A percentile compares a stretch with the other conserved stretches of the same genome.
Evolutionary conservation across 192 early-diverging fungal genomes (phyloP).

Genomic region (Allomyces macrogynus): DNA sequence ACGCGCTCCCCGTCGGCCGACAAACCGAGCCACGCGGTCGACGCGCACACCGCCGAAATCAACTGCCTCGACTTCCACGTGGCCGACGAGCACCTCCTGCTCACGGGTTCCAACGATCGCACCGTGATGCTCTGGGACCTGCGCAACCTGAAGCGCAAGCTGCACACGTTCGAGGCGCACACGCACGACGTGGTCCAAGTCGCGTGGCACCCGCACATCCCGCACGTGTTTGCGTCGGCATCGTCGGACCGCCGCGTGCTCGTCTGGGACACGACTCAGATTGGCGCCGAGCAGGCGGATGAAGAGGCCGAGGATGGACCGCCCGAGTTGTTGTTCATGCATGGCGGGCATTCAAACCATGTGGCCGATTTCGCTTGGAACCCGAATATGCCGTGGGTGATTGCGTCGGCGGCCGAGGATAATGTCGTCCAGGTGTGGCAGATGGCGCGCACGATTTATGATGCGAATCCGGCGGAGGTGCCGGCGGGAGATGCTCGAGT

Average conservation of each 20-base stretch:
- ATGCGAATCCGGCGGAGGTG: conserved; percentile 1
- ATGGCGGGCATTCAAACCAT: conserved; percentile 94
- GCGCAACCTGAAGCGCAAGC: conserved; percentile 62
- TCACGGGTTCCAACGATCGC: conserved; percentile 85
- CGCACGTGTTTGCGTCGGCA: conserved; percentile 78
- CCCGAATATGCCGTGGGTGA: conserved; percentile 75
- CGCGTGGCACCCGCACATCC: conserved; percentile 80
- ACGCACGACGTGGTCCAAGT: conserved; percentile 83
- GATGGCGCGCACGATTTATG: conserved; percentile 53
- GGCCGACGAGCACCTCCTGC: conserved; percentile 66
- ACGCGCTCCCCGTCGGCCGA: conserved; percentile 43
- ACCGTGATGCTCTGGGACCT: conserved; percentile 90
- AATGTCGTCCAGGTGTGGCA: conserved; percentile 98
- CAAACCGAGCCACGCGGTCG: conserved; percentile 45
- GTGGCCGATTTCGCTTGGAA: conserved; percentile 95
- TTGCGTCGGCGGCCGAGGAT: conserved; percentile 86
- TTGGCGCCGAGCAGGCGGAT: conserved; percentile 81
- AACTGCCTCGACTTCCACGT: conserved; percentile 93
- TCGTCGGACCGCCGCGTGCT: conserved; percentile 71
- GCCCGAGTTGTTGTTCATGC: conserved; percentile 93
- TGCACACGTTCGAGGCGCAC: conserved; percentile 77
- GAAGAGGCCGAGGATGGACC: conserved; percentile 97
- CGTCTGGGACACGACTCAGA: conserved; percentile 85
- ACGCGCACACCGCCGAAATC: conserved; percentile 76
- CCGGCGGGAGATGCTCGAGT: conserved; percentile 2